phyloP scores from a whole-genome alignment of 495 filamentous ascomycete genomes.

The Xanthoparmelia taractica region DNA sequence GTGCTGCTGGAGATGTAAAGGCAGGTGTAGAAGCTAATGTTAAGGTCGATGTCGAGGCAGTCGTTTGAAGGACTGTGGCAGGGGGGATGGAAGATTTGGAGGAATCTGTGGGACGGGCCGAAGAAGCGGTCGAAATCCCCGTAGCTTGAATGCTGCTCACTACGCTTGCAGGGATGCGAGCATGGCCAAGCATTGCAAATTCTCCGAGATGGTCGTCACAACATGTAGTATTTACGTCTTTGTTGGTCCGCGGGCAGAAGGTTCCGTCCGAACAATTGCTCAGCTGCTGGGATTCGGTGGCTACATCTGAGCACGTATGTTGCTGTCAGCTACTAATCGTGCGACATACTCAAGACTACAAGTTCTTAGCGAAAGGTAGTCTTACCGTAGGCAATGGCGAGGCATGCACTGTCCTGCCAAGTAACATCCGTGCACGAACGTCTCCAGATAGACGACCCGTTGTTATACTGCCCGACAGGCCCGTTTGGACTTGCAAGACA shows the following conservation, averaged over 20 bases:
- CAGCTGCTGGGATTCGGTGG: slow-evolving; percentile 9
- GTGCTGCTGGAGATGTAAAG: not conserved
- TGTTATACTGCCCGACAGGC: slow-evolving; percentile 10
- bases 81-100: slow-evolving; percentile 6
- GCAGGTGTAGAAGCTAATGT: not conserved
- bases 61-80: not conserved
- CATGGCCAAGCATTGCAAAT: slow-evolving; percentile 14
- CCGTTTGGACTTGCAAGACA: slow-evolving; percentile 12
- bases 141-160: slow-evolving; percentile 20
- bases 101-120: not conserved
- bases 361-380: not conserved
- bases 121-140: slow-evolving; percentile 1
- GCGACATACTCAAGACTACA: not conserved
- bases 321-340: slow-evolving; percentile 1
- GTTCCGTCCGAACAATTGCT: slow-evolving; percentile 14
- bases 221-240: slow-evolving; percentile 14
- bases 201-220: slow-evolving; percentile 17
- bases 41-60: not conserved
- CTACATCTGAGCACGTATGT: slow-evolving; percentile 7
- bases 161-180: slow-evolving; percentile 8
- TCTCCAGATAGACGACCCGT: slow-evolving; percentile 16
- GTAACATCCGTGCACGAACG: slow-evolving; percentile 20
- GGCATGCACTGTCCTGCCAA: slow-evolving; percentile 18
- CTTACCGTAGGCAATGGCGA: slow-evolving; percentile 19
- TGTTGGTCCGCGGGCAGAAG: slow-evolving; percentile 12